Evolutionary conservation across 768 basidiomycete genomes (phyloP).

Genomic region (Boletus sp.): DNA sequence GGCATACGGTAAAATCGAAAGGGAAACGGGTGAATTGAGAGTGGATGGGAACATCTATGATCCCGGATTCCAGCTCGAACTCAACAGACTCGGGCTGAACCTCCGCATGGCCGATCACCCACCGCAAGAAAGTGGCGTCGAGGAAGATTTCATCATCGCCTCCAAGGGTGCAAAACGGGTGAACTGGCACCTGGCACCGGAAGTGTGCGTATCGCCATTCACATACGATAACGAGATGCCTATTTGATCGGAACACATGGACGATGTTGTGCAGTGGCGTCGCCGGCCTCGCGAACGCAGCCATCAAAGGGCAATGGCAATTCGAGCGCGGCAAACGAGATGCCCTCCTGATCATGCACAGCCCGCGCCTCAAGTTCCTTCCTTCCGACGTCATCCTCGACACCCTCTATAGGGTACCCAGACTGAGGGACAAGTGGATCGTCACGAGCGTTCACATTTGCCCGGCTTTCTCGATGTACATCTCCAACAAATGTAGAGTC

Average conservation of each 20-base stretch:
- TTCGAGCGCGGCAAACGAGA: conserved; percentile 31
- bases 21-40: conserved; percentile 27
- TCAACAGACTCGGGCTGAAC: conserved; percentile 1
- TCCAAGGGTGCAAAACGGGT: conserved; percentile 21
- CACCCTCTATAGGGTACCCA: conserved; percentile 19
- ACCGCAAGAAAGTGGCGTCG: conserved; percentile 11
- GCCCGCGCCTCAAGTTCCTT: conserved; percentile 23
- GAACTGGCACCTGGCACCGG: conserved; percentile 10
- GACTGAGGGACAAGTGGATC: conserved; percentile 30
- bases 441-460: conserved; percentile 33
- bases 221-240: background rate
- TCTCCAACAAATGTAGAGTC: conserved; percentile 26
- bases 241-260: background rate
- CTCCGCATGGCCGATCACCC: conserved; percentile 15
- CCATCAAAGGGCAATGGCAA: conserved; percentile 35
- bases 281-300: conserved; percentile 28
- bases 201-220: conserved; percentile 18
- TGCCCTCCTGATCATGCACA: conserved; percentile 35
- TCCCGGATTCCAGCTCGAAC: conserved; percentile 9
- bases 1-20: conserved; percentile 31
- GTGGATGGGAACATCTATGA: conserved; percentile 35
- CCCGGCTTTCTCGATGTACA: conserved; percentile 34
- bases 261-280: conserved; percentile 1
- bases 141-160: conserved; percentile 23
- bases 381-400: conserved; percentile 24